Evolutionary conservation across 164 flowering plant genomes (phyloP).

Genomic region (Piper longum): DNA sequence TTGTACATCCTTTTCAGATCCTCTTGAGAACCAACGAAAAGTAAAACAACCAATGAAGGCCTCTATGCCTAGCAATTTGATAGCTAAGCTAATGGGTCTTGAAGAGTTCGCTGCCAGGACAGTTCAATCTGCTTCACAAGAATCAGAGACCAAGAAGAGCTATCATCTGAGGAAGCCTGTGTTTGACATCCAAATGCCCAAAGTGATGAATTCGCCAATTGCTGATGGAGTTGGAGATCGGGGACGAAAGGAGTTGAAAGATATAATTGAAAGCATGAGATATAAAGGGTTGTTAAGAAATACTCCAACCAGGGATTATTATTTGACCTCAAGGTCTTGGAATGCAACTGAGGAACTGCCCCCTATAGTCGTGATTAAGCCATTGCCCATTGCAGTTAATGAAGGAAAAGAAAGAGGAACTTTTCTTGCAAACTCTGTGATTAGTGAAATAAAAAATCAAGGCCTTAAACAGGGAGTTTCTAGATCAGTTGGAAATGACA

Average conservation of each 20-base stretch:
- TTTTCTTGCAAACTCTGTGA: background rate
- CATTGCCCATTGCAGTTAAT: constrained; percentile 16
- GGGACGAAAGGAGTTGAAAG: constrained; percentile 32
- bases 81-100: constrained; percentile 91
- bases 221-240: constrained; percentile 10
- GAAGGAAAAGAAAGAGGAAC: constrained; percentile 13
- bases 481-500: constrained; percentile 1
- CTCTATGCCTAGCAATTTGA: constrained; percentile 31
- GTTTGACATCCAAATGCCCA: constrained; percentile 39
- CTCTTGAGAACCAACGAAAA: constrained; percentile 13
- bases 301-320: constrained; percentile 11
- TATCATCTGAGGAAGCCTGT: constrained; percentile 15
- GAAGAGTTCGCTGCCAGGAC: constrained; percentile 38
- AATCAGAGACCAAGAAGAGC: constrained; percentile 12
- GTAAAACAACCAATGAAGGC: constrained; percentile 18
- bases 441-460: background rate
- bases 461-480: constrained; percentile 10
- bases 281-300: constrained; percentile 37
- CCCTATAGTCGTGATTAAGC: constrained; percentile 77
- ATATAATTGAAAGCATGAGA: constrained; percentile 41
- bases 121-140: constrained; percentile 10
- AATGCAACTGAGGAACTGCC: constrained; percentile 22
- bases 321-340: constrained; percentile 1
- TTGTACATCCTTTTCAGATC: constrained; percentile 26
- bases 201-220: constrained; percentile 21